phyloP scores from a whole-genome alignment of 78 protist genomes.

The Polysphondylium violaceum region DNA sequence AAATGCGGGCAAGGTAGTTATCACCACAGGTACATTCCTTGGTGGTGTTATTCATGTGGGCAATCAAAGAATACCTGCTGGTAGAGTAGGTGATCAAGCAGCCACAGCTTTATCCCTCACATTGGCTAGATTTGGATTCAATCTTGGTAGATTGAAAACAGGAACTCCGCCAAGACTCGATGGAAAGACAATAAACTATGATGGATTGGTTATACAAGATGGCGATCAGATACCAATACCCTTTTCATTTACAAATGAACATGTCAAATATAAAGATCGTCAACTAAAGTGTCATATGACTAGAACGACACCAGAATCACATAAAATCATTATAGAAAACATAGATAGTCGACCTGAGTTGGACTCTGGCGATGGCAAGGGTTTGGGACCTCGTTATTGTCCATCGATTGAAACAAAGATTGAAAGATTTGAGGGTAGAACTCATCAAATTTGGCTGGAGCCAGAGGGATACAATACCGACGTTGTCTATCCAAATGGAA shows the following conservation, averaged over 20 bases:
- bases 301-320: slow-evolving; percentile 86
- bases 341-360: slow-evolving; percentile 60
- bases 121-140: slow-evolving; percentile 79
- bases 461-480: slow-evolving; percentile 94
- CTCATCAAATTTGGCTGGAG: slow-evolving; percentile 94
- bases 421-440: slow-evolving; percentile 73
- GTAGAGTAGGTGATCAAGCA: slow-evolving; percentile 85
- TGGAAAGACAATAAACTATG: slow-evolving; percentile 71
- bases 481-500: slow-evolving; percentile 96
- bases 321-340: slow-evolving; percentile 74
- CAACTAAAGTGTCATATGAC: slow-evolving; percentile 88
- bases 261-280: slow-evolving; percentile 27
- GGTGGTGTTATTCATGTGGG: slow-evolving; percentile 94
- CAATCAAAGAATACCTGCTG: slow-evolving; percentile 39
- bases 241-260: slow-evolving; percentile 82
- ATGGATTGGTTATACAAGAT: slow-evolving; percentile 78
- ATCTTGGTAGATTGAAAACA: slow-evolving; percentile 90
- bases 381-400: slow-evolving; percentile 94
- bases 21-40: slow-evolving; percentile 98
- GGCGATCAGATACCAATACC: slow-evolving; percentile 88
- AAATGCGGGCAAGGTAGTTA: slow-evolving; percentile 53
- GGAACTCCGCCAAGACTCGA: slow-evolving; percentile 96
- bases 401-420: slow-evolving; percentile 92
- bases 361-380: slow-evolving; percentile 86
- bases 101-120: slow-evolving; percentile 83